These are phyloP conservation scores for Linnemannia schmuckeri DNA, from an alignment of 192 early-diverging fungal genomes.

Conservation along the genomic window DNA sequence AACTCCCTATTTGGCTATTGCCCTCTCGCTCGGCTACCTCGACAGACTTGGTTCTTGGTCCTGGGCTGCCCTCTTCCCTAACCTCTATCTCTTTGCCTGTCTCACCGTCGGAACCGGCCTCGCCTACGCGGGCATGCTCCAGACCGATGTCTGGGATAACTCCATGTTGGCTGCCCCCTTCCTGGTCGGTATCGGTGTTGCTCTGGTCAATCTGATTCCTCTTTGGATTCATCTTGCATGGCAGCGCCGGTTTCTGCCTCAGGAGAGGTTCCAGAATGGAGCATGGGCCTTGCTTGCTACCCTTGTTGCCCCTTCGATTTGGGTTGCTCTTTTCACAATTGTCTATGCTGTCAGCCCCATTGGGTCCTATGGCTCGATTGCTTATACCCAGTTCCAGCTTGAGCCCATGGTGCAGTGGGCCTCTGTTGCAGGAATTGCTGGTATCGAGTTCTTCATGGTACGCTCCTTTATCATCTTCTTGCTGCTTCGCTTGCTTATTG, in stretches of 20 bases:
- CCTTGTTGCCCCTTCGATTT: constrained; percentile 30
- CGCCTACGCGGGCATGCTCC: constrained; percentile 47
- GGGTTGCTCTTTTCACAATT: constrained; percentile 37
- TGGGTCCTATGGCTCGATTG: constrained; percentile 45
- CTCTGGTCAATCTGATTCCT: constrained; percentile 20
- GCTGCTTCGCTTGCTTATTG: not conserved
- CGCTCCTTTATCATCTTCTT: not conserved
- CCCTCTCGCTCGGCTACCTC: constrained; percentile 38
- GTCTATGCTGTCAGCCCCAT: constrained; percentile 45
- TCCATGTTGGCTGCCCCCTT: constrained; percentile 22
- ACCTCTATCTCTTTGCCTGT: constrained; percentile 37
- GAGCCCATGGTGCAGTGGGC: constrained; percentile 48
- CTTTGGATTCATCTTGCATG: constrained; percentile 37
- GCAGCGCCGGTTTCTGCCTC: constrained; percentile 44
- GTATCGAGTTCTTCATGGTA: constrained; percentile 47
- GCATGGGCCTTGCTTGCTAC: constrained; percentile 25
- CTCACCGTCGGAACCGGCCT: constrained; percentile 38
- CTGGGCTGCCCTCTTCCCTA: constrained; percentile 30
- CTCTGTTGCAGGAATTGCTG: constrained; percentile 43
- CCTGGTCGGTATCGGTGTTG: constrained; percentile 19
- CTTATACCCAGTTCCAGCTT: constrained; percentile 44
- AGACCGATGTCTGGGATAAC: constrained; percentile 32
- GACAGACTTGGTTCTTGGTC: constrained; percentile 46
- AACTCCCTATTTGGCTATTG: constrained; percentile 31
- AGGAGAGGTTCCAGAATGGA: constrained; percentile 37